phyloP scores from a whole-genome alignment of 2,329 filamentous ascomycete genomes.

The Colletotrichum scovillei region DNA sequence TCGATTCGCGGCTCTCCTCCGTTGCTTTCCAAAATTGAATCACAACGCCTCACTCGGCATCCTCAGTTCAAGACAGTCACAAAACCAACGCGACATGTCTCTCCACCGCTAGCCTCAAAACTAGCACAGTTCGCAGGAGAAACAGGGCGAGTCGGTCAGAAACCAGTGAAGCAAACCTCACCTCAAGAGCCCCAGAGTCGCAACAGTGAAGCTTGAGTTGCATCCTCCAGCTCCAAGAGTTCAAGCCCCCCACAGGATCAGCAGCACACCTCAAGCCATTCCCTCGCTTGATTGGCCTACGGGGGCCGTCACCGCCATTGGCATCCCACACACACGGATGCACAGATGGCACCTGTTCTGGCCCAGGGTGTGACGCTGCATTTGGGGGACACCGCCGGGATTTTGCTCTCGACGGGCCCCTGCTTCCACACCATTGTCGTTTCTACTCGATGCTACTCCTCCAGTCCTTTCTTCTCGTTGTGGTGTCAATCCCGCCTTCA shows the following conservation, averaged over 20 bases:
- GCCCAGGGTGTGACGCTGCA: constrained; percentile 23
- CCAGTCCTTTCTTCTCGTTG: not conserved
- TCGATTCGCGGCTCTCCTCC: constrained; percentile 2
- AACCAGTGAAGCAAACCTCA: not conserved
- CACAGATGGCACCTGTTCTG: constrained; percentile 8
- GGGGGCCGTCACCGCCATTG: constrained; percentile 12
- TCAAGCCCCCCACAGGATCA: not conserved
- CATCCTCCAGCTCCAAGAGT: not conserved
- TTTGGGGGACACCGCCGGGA: constrained; percentile 24
- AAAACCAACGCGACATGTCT: not conserved
- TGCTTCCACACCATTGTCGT: constrained; percentile 6
- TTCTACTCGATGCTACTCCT: not conserved
- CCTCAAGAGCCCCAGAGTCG: not conserved
- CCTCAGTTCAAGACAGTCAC: not conserved
- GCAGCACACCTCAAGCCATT: not conserved
- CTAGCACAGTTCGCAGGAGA: constrained; percentile 1
- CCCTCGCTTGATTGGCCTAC: not conserved
- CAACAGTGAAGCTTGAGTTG: not conserved
- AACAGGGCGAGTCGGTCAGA: not conserved
- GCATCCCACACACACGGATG: constrained; percentile 12
- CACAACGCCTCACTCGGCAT: not conserved
- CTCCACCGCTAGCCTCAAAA: not conserved
- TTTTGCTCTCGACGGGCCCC: not conserved
- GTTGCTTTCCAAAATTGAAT: not conserved
- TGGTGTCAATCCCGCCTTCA: not conserved